These are phyloP conservation scores for Eremothecium gossypii DNA, from an alignment of 1,139 yeast species.

Conservation along the genomic window DNA sequence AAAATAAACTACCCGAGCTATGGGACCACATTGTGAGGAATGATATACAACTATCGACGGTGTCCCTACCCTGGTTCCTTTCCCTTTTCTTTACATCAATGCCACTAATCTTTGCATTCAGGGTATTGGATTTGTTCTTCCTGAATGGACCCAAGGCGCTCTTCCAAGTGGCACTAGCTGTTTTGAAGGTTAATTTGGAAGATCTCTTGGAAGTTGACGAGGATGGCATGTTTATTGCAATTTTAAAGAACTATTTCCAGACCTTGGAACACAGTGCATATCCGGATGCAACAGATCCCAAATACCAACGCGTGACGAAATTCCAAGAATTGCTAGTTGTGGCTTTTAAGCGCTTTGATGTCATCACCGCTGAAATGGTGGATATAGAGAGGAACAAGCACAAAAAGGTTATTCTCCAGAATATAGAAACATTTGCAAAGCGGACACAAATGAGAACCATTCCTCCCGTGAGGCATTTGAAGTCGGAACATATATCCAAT, in stretches of 20 bases:
- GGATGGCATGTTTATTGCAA: slow-evolving; percentile 84
- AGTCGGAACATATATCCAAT: slow-evolving; percentile 50
- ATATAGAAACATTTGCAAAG: slow-evolving; percentile 84
- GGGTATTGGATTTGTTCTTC: slow-evolving; percentile 86
- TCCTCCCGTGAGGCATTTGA: slow-evolving; percentile 59
- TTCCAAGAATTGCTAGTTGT: slow-evolving; percentile 87
- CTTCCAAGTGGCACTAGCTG: slow-evolving; percentile 89
- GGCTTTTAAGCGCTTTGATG: slow-evolving; percentile 83
- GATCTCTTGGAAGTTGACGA: slow-evolving; percentile 71
- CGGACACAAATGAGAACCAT: slow-evolving; percentile 82
- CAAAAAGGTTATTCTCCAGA: slow-evolving; percentile 69
- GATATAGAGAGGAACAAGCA: slow-evolving; percentile 59
- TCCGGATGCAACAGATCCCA: slow-evolving; percentile 59
- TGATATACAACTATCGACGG: slow-evolving; percentile 91
- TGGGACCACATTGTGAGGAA: slow-evolving; percentile 72
- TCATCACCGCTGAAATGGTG: slow-evolving; percentile 67
- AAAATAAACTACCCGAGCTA: slow-evolving; percentile 78
- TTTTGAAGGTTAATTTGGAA: slow-evolving; percentile 79
- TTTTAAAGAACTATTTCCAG: slow-evolving; percentile 73
- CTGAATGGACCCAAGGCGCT: slow-evolving; percentile 82
- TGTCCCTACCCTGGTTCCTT: slow-evolving; percentile 93
- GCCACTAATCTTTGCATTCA: slow-evolving; percentile 89
- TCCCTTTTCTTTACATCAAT: slow-evolving; percentile 83
- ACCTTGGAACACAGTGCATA: slow-evolving; percentile 74
- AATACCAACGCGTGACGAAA: slow-evolving; percentile 59